These are phyloP conservation scores for Saturnispora hagleri DNA, from an alignment of 805 yeast genomes.

Conservation along the genomic window DNA sequence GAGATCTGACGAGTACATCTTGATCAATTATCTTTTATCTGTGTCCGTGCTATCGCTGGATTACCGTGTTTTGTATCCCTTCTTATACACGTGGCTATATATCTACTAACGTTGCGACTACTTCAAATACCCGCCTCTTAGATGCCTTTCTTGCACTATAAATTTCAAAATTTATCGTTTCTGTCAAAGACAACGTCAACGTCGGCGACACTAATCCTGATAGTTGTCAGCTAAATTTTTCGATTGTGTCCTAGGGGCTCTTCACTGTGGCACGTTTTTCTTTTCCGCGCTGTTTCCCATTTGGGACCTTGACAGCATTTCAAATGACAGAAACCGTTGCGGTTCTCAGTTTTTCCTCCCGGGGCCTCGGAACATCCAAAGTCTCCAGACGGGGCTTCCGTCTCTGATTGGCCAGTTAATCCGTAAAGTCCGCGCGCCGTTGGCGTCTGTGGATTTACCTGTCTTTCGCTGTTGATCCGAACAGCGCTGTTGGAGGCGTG, in stretches of 20 bases:
- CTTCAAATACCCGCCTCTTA: background rate
- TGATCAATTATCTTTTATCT: background rate
- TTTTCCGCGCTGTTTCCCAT: background rate
- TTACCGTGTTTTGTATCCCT: background rate
- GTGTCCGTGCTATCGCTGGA: background rate
- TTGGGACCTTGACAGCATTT: background rate
- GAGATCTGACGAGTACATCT: constrained; percentile 12
- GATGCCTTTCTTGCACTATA: background rate
- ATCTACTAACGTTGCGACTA: background rate
- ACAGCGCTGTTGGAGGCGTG: background rate
- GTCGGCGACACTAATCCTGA: background rate
- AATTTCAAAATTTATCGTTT: background rate
- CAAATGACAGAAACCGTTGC: background rate
- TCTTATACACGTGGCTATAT: too few relatives aligned
- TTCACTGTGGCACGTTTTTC: background rate
- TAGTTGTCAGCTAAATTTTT: background rate
- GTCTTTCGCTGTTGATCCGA: too few relatives aligned
- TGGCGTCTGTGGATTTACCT: too few relatives aligned
- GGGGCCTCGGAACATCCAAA: background rate
- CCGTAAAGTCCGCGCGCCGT: background rate
- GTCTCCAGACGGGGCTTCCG: background rate
- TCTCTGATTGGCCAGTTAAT: background rate
- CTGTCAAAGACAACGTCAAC: background rate
- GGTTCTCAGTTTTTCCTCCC: background rate
- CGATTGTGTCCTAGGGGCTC: background rate